Conservation (phyloP, 768 basidiomycete genomes). For the Mycena alexandri region DNA sequence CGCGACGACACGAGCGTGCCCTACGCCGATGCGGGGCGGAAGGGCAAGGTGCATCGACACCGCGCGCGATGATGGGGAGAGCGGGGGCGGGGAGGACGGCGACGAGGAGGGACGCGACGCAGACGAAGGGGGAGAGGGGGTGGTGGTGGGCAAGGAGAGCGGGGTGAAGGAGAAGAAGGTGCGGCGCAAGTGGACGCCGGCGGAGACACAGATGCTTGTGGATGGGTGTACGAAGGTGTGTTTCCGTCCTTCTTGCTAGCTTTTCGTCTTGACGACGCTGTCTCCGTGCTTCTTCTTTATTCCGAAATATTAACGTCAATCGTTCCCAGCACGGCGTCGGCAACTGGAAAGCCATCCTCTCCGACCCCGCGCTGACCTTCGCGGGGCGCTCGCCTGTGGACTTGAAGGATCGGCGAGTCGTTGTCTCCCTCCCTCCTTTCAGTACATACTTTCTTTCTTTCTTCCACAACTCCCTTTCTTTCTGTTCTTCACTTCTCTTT, state of each 20-base stretch:
- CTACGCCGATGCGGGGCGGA: conserved; percentile 59
- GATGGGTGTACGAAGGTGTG: conserved; percentile 79
- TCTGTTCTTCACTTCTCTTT: no score
- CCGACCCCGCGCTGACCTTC: conserved; percentile 82
- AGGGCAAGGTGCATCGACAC: conserved; percentile 67
- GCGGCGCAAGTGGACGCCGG: conserved; percentile 86
- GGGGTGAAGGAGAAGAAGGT: conserved; percentile 74
- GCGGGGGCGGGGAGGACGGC: background rate
- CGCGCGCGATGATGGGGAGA: conserved; percentile 21
- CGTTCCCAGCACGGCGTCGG: conserved; percentile 91
- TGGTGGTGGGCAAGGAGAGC: background rate
- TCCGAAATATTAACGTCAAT: no score
- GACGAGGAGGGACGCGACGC: conserved; percentile 38
- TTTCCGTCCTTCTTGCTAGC: background rate
- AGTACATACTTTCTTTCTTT: no score
- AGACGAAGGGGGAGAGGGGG: background rate
- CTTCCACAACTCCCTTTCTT: no score
- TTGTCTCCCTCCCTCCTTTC: background rate
- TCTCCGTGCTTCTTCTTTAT: background rate
- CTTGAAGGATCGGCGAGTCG: conserved; percentile 86
- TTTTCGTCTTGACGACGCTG: no score
- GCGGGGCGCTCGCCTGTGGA: conserved; percentile 91
- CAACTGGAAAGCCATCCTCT: conserved; percentile 93
- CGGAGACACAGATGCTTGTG: conserved; percentile 92
- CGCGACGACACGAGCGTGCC: conserved; percentile 76